Percentiles rank a stretch among this genome's conserved stretches.
Conservation (phyloP, 2,329 filamentous ascomycete species). For the Cladobotryum protrusum region DNA sequence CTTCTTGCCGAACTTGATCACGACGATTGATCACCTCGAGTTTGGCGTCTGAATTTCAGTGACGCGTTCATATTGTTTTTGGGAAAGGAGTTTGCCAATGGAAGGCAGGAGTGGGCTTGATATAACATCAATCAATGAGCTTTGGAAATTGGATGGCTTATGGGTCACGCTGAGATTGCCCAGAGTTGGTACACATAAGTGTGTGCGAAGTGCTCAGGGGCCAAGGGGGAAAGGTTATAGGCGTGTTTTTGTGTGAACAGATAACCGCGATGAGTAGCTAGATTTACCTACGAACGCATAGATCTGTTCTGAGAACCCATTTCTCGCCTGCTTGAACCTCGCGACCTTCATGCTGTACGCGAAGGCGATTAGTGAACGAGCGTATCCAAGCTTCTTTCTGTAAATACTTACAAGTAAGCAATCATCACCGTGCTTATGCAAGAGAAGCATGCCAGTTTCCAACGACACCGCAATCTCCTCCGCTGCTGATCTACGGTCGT, state of each 20-base stretch:
- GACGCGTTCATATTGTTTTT: too few relatives aligned
- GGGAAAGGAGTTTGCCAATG: too few relatives aligned
- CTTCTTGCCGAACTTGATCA: background rate
- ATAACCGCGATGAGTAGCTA: too few relatives aligned
- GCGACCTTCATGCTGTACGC: conserved; percentile 65
- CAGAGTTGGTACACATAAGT: too few relatives aligned
- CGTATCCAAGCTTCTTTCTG: too few relatives aligned
- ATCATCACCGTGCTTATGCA: conserved; percentile 84
- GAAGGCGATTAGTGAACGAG: conserved; percentile 19
- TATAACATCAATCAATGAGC: too few relatives aligned
- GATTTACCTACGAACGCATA: conserved; percentile 57
- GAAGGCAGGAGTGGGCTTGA: too few relatives aligned
- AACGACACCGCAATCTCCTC: conserved; percentile 66
- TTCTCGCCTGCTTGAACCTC: conserved; percentile 79
- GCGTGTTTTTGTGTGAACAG: too few relatives aligned
- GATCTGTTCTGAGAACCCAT: conserved; percentile 82
- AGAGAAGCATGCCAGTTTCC: conserved; percentile 76
- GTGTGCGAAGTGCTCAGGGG: too few relatives aligned
- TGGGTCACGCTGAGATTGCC: too few relatives aligned
- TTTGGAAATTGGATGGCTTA: too few relatives aligned
- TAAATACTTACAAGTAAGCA: conserved; percentile 62
- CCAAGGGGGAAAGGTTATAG: too few relatives aligned
- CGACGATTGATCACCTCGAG: background rate
- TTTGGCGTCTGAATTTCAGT: background rate
- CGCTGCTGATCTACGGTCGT: conserved; percentile 48